Evolutionary conservation across 2,329 filamentous ascomycete genomes (phyloP).

Genomic region (Alternaria brassicicola): DNA sequence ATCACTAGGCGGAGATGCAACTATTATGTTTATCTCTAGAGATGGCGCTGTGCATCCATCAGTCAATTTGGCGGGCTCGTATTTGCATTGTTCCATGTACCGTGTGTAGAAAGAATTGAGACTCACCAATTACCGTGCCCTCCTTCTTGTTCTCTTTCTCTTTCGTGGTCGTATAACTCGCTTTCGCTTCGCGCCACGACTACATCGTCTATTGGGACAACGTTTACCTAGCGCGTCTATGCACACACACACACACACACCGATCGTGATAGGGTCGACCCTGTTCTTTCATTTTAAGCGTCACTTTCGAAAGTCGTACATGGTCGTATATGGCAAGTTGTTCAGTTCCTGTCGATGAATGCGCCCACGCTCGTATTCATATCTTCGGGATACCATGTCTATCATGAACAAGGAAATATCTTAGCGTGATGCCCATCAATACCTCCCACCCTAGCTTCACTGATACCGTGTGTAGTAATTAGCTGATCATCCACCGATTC

Average conservation of each 20-base stretch:
- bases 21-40: not conserved
- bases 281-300: not conserved
- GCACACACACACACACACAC: not conserved
- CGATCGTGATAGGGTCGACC: not conserved
- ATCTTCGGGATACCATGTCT: not conserved
- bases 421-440: not conserved
- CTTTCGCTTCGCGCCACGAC: not conserved
- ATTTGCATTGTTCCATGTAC: not conserved
- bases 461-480: not conserved
- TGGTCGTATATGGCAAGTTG: not conserved
- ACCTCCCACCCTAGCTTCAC: not conserved
- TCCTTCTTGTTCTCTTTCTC: not conserved
- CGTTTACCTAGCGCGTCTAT: not conserved
- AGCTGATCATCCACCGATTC: not conserved
- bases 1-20: too few species aligned
- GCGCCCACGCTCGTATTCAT: not conserved
- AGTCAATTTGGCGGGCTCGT: not conserved
- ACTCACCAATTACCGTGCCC: not conserved
- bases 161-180: not conserved
- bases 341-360: not conserved
- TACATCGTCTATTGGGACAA: not conserved
- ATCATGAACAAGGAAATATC: not conserved
- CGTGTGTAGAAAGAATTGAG: not conserved
- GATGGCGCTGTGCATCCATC: not conserved
- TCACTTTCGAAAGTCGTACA: not conserved